Percentiles rank a stretch among this genome's conserved stretches.
These are phyloP conservation scores for Phascolomyces articulosus DNA, from an alignment of 371 early-diverging fungal species.

Conservation along the genomic window DNA sequence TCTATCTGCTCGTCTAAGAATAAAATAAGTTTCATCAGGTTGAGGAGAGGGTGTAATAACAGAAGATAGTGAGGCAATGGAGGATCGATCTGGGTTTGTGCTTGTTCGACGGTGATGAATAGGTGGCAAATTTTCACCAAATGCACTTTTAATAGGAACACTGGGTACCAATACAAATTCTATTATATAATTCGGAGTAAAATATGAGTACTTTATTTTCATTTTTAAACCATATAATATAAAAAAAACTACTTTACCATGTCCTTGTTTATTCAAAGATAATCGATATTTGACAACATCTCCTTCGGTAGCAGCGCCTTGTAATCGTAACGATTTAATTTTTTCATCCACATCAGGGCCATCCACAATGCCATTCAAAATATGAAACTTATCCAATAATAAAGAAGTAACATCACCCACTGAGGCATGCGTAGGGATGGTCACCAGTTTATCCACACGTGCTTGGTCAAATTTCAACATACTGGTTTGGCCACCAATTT, in stretches of 20 bases:
- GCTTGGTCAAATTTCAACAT: conserved; percentile 25
- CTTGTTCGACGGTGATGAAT: conserved; percentile 38
- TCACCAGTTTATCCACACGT: conserved; percentile 43
- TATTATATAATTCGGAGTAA: background rate
- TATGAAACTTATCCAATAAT: conserved; percentile 50
- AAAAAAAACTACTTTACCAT: conserved; percentile 17
- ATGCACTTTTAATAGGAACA: conserved; percentile 34
- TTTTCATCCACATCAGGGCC: conserved; percentile 26
- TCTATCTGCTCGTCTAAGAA: conserved; percentile 28
- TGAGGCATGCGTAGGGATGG: conserved; percentile 30
- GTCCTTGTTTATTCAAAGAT: conserved; percentile 22
- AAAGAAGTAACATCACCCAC: conserved; percentile 40
- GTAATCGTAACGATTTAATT: conserved; percentile 29
- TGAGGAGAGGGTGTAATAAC: conserved; percentile 35
- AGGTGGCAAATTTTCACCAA: conserved; percentile 37
- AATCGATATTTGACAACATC: conserved; percentile 34
- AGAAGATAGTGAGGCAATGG: conserved; percentile 38
- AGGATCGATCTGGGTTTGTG: conserved; percentile 45
- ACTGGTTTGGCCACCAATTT: conserved; percentile 18
- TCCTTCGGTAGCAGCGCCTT: conserved; percentile 20
- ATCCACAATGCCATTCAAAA: conserved; percentile 49
- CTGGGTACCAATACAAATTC: conserved; percentile 23
- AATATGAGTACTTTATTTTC: too few species aligned
- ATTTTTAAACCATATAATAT: too few species aligned
- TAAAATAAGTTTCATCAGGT: conserved; percentile 43